Percentiles rank a stretch among this genome's conserved stretches.
These are phyloP conservation scores for Neurospora sp. DNA, from an alignment of 2,329 filamentous ascomycete genomes.

Conservation along the genomic window DNA sequence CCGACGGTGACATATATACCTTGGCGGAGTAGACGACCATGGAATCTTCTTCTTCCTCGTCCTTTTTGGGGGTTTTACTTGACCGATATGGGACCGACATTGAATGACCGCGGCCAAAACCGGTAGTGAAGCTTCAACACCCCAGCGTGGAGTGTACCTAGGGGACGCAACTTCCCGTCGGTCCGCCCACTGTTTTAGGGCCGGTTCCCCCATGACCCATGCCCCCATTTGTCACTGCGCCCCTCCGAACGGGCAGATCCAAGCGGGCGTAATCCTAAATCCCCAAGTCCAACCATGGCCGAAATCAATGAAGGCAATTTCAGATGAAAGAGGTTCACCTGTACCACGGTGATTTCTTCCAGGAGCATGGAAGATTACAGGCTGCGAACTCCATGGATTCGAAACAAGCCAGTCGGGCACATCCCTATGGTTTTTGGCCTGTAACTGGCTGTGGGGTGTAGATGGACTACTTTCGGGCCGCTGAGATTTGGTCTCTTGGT, in stretches of 20 bases:
- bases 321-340: not conserved
- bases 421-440: not conserved
- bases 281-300: not conserved
- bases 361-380: not conserved
- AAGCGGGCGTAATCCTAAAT: not conserved
- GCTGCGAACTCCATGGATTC: constrained; percentile 3
- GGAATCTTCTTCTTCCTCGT: not conserved
- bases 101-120: not conserved
- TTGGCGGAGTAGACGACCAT: constrained; percentile 1
- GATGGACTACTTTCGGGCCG: not conserved
- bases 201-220: not conserved
- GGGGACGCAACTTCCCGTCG: not conserved
- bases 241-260: not conserved
- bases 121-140: not conserved
- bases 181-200: not conserved
- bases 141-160: not conserved
- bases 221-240: not conserved
- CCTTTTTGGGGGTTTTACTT: not conserved
- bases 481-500: not conserved
- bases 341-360: not conserved
- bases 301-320: not conserved
- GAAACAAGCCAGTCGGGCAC: constrained; percentile 8
- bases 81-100: not conserved
- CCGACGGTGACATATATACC: not conserved
- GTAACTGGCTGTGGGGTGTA: not conserved